A percentile compares a stretch with the other conserved stretches of the same genome.
phyloP scores from a whole-genome alignment of 495 filamentous ascomycete species.

The Bacidia rubella region DNA sequence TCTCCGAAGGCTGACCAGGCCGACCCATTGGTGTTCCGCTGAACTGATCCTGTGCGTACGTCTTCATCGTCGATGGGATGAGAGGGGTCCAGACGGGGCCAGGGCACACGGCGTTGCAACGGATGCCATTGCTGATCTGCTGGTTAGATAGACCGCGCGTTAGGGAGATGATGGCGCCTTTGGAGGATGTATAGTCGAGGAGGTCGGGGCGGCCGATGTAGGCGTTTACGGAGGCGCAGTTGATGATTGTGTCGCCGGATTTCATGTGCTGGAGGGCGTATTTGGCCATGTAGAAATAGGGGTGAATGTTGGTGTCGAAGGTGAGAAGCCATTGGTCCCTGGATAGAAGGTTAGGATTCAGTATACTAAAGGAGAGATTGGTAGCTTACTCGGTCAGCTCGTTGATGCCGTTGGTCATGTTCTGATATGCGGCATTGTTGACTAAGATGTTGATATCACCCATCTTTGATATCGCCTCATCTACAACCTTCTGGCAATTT shows the following conservation, averaged over 20 bases:
- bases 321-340: constrained; percentile 65
- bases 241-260: constrained; percentile 67
- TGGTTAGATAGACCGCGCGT: constrained; percentile 69
- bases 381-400: constrained; percentile 53
- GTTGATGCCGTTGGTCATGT: constrained; percentile 57
- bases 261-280: constrained; percentile 66
- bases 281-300: constrained; percentile 65
- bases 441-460: constrained; percentile 63
- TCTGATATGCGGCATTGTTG: constrained; percentile 70
- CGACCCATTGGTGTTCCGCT: constrained; percentile 61
- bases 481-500: constrained; percentile 58
- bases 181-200: constrained; percentile 74
- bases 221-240: constrained; percentile 68
- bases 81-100: constrained; percentile 81
- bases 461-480: constrained; percentile 48
- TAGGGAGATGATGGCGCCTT: constrained; percentile 74
- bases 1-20: constrained; percentile 63
- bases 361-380: neutral
- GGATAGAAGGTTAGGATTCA: neutral
- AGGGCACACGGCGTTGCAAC: constrained; percentile 69
- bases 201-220: constrained; percentile 74
- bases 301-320: constrained; percentile 65
- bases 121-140: constrained; percentile 55
- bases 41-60: constrained; percentile 57
- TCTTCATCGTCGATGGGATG: constrained; percentile 65